phyloP scores from a whole-genome alignment of 176 grass and related monocot species.

The Saccharum spontaneum region DNA sequence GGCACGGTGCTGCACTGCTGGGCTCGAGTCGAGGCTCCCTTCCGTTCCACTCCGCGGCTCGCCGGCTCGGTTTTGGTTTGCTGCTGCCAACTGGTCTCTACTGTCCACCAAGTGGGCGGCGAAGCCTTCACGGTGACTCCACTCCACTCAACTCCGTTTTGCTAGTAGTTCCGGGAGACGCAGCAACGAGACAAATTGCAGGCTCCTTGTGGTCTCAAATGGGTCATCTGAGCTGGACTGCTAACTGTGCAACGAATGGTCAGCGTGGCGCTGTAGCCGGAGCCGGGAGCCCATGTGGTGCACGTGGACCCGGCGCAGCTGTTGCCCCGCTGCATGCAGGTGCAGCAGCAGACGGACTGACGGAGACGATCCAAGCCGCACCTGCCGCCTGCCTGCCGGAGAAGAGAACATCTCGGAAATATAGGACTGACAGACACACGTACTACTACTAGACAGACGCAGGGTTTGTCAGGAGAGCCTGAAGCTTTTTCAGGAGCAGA shows the following conservation, averaged over 20 bases:
- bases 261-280: neutral
- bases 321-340: neutral
- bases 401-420: constrained; percentile 25
- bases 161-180: neutral
- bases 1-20: neutral
- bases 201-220: neutral
- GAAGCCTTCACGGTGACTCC: neutral
- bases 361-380: neutral
- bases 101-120: constrained; percentile 15
- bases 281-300: neutral
- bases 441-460: no score
- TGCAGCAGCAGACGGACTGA: neutral
- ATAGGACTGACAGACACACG: neutral
- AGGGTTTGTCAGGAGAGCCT: constrained; percentile 5
- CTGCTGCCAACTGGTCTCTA: constrained; percentile 47
- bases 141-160: neutral
- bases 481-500: constrained; percentile 9
- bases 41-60: neutral
- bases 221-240: neutral
- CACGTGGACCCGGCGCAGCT: neutral
- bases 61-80: neutral
- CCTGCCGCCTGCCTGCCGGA: neutral
- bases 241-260: neutral
- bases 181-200: neutral
- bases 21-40: neutral